A percentile compares a stretch with the other conserved stretches of the same genome.
phyloP scores from a whole-genome alignment of 2,329 filamentous ascomycete genomes.

The Fusarium sp. region DNA sequence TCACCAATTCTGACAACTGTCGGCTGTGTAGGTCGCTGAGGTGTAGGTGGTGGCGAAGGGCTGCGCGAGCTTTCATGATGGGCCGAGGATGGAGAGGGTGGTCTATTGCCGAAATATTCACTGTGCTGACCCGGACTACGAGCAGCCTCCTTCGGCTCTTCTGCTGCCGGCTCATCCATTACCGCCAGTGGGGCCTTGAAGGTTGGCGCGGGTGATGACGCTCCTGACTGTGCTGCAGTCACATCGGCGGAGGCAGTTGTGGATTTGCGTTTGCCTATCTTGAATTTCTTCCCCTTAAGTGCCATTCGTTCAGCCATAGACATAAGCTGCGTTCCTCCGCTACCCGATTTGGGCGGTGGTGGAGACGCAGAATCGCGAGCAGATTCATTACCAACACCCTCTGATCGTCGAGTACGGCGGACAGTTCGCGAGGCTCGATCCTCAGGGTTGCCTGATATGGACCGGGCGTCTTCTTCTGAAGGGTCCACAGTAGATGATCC shows the following conservation, averaged over 20 bases:
- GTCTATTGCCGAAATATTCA: background rate
- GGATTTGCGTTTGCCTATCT: conserved; percentile 57
- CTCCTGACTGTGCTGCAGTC: conserved; percentile 6
- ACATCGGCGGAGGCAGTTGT: conserved; percentile 5
- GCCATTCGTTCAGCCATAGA: conserved; percentile 70
- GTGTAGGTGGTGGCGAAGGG: conserved; percentile 22
- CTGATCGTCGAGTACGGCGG: conserved; percentile 42
- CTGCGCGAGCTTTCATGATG: conserved; percentile 24
- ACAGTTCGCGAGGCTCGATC: conserved; percentile 31
- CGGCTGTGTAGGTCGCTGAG: conserved; percentile 15
- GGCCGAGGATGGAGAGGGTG: conserved; percentile 12
- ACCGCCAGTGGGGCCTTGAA: background rate
- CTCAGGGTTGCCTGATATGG: background rate
- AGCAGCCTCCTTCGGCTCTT: background rate
- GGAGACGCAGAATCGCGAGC: conserved; percentile 7
- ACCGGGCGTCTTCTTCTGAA: background rate
- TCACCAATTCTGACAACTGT: conserved; percentile 45
- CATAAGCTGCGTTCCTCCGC: conserved; percentile 54
- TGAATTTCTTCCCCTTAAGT: conserved; percentile 64
- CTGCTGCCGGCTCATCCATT: background rate
- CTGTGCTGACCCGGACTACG: background rate
- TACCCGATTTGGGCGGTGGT: conserved; percentile 1
- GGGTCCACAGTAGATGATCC: conserved; percentile 10
- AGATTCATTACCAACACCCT: conserved; percentile 11
- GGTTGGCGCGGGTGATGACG: background rate